Conservation (phyloP, 1,139 yeast genomes). For the Tardiomyces depauwii region DNA sequence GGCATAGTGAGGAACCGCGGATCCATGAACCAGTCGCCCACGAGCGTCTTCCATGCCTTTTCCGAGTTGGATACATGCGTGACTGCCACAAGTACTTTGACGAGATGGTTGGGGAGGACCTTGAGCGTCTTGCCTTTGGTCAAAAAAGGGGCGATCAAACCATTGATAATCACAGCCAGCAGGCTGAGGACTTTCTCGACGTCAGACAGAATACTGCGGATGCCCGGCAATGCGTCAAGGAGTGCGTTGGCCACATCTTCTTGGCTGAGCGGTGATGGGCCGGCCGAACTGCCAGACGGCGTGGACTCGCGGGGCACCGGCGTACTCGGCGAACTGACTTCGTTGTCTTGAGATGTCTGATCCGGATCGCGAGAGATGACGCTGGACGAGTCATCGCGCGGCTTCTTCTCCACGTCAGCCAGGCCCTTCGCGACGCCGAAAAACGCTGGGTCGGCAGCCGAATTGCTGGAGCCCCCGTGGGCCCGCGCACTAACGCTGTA, state of each 20-base stretch:
- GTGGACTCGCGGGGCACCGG: neutral
- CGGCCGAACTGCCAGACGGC: neutral
- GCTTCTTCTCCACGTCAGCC: neutral
- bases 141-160: slow-evolving; percentile 34
- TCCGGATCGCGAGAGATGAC: neutral
- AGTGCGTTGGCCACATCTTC: slow-evolving; percentile 32
- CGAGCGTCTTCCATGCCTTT: slow-evolving; percentile 28
- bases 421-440: neutral
- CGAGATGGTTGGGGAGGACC: slow-evolving; percentile 19
- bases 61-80: slow-evolving; percentile 9
- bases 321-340: neutral
- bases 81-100: slow-evolving; percentile 17
- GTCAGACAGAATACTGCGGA: slow-evolving; percentile 36
- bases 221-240: slow-evolving; percentile 28
- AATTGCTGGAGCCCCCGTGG: neutral
- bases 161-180: slow-evolving; percentile 30
- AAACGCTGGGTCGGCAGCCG: slow-evolving; percentile 2
- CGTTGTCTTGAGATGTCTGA: neutral
- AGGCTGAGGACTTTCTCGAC: slow-evolving; percentile 34
- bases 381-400: slow-evolving; percentile 4
- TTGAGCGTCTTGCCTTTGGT: slow-evolving; percentile 24
- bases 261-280: slow-evolving; percentile 6
- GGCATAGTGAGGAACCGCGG: slow-evolving; percentile 30
- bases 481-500: slow-evolving; percentile 21
- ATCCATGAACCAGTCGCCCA: slow-evolving; percentile 30